Evolutionary conservation across 495 filamentous ascomycete genomes (phyloP).

Genomic region (Thermothielavioides terrestris): DNA sequence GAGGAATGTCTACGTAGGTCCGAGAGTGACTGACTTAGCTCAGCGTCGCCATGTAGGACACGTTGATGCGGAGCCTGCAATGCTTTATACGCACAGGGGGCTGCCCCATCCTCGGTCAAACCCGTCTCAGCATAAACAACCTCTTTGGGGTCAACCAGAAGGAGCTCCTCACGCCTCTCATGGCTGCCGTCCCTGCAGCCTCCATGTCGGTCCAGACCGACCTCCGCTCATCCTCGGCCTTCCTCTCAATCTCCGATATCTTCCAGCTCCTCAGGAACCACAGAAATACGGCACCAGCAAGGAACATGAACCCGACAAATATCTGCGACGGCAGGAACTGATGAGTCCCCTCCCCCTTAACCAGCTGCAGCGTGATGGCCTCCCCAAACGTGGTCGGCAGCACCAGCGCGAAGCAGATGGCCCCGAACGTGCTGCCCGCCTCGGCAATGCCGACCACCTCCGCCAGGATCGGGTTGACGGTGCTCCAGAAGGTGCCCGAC

Average conservation of each 20-base stretch:
- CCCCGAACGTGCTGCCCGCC: background rate
- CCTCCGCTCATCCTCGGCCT: background rate
- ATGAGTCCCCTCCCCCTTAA: constrained; percentile 4
- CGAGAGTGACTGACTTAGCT: no score
- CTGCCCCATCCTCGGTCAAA: no score
- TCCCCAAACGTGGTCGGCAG: constrained; percentile 14
- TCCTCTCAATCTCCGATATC: constrained; percentile 11
- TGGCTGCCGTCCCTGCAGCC: background rate
- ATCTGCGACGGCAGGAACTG: constrained; percentile 11
- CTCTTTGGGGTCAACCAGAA: constrained; percentile 4
- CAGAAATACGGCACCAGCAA: constrained; percentile 4
- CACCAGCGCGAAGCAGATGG: constrained; percentile 12
- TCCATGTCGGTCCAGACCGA: background rate
- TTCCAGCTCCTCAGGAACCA: constrained; percentile 11
- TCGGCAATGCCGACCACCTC: constrained; percentile 63
- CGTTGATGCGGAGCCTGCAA: no score
- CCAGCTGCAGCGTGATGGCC: constrained; percentile 14
- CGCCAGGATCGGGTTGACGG: constrained; percentile 59
- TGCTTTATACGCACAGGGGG: no score
- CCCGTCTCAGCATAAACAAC: constrained; percentile 3
- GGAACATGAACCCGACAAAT: constrained; percentile 11
- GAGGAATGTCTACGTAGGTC: no score
- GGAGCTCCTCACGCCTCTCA: background rate
- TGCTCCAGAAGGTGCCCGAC: constrained; percentile 64
- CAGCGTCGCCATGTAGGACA: no score